These are phyloP conservation scores for Cephaloascus albidus DNA, from an alignment of 805 yeast genomes.

Conservation along the genomic window DNA sequence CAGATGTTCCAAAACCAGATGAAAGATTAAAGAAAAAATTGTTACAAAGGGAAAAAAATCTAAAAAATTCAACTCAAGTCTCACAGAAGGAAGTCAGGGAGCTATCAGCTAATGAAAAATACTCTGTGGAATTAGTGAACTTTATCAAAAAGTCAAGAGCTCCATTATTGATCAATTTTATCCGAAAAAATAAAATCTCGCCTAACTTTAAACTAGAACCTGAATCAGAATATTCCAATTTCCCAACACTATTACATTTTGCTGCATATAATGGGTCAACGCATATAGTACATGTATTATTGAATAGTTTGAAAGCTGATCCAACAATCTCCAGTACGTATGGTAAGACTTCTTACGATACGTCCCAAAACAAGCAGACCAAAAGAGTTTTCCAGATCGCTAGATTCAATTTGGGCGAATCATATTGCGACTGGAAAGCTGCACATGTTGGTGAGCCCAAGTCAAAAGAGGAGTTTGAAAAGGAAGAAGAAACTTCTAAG, in stretches of 20 bases:
- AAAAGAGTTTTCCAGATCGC: constrained; percentile 58
- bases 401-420: constrained; percentile 62
- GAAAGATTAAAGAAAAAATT: constrained; percentile 12
- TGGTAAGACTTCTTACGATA: constrained; percentile 64
- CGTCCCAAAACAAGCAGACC: constrained; percentile 38
- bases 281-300: constrained; percentile 57
- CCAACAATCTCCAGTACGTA: constrained; percentile 45
- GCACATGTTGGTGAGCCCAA: constrained; percentile 58
- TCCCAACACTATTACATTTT: constrained; percentile 74
- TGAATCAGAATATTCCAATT: constrained; percentile 30
- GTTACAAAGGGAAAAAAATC: constrained; percentile 5
- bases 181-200: constrained; percentile 47
- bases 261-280: constrained; percentile 61
- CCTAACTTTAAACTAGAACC: constrained; percentile 53
- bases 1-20: constrained; percentile 45
- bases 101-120: constrained; percentile 30
- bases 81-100: constrained; percentile 14
- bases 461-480: constrained; percentile 47
- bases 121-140: constrained; percentile 47
- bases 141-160: constrained; percentile 67
- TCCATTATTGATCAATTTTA: constrained; percentile 57
- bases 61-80: constrained; percentile 3
- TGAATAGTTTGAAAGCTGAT: constrained; percentile 59
- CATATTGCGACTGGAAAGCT: constrained; percentile 55
- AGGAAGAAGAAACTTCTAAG: constrained; percentile 24